Percentiles rank a stretch among this genome's conserved stretches.
Evolutionary conservation across 805 yeast genomes (phyloP).

Genomic region (Limtongia smithiae): DNA sequence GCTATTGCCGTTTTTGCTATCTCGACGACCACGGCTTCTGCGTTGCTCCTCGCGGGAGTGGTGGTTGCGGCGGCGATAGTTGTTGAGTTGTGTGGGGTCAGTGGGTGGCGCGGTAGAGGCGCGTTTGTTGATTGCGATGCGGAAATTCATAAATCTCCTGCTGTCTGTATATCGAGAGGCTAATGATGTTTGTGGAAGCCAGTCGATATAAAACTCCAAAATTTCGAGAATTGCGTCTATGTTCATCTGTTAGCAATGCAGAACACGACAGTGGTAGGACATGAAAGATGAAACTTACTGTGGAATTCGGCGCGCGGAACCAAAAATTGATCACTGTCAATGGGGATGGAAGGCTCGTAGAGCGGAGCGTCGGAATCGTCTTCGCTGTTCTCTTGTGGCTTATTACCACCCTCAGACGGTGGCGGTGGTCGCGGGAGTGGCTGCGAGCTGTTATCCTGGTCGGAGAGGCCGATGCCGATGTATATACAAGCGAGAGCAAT

Average conservation of each 20-base stretch:
- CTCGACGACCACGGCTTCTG: too few species aligned
- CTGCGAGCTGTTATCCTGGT: too few species aligned
- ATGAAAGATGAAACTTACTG: not conserved
- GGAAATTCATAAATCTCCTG: slow-evolving; percentile 18
- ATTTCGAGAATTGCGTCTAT: slow-evolving; percentile 24
- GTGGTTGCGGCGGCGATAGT: not conserved
- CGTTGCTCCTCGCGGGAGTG: not conserved
- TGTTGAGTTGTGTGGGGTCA: not conserved
- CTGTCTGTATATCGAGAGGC: slow-evolving; percentile 9
- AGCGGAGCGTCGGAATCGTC: too few species aligned
- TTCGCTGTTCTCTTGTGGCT: too few species aligned
- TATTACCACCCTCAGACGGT: too few species aligned
- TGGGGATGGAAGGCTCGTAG: too few species aligned
- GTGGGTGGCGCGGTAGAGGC: not conserved
- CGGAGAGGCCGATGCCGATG: slow-evolving; percentile 49
- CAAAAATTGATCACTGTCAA: too few species aligned
- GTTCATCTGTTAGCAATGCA: not conserved
- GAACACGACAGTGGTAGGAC: not conserved
- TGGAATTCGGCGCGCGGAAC: not conserved
- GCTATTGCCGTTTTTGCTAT: not conserved
- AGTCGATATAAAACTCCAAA: slow-evolving; percentile 27
- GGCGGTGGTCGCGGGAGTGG: too few species aligned
- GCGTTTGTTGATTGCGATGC: slow-evolving; percentile 23
- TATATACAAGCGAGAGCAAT: slow-evolving; percentile 61
- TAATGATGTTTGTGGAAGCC: slow-evolving; percentile 23